Evolutionary conservation across 805 yeast species (phyloP), one percentile per base, ranked within the genome.

Genomic region (Candida chauliodis): DNA sequence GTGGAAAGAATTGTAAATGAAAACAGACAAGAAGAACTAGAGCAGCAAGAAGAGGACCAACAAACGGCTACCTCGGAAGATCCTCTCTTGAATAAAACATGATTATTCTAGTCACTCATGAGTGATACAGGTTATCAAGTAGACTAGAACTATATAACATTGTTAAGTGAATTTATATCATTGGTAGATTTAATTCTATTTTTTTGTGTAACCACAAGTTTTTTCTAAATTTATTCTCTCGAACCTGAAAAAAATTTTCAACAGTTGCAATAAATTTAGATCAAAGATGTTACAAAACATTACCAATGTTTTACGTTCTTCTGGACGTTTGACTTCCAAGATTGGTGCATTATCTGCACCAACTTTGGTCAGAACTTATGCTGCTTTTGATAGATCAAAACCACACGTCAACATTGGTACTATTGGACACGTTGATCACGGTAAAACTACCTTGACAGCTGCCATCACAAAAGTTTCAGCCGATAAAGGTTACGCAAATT

Each of bases 351-450:
- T 14, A 8, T 7, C 16, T n/a, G 54, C 54, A 34, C 59, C 64
- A 23, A 40, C 59, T 33, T 47, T 60, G 23, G 46, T 50, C 46
- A 63, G 73, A 59, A 33, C 55, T 11, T 67, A 67, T 48, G 95
- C 95, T 46, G 76, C 91, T 35, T 93, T 91, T 63, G 85, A 84
- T 67, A 91, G 99, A 73, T 75, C 89, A 52, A 93, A 93, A 75
- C 98, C 98, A 35, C 98, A 91, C 63, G 82, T 91, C 53, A 91
- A 91, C 71, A 78, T 91, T 53, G 99, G 98, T 73, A 91, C 98
- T 62, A 91, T 91, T 64, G 98, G 98, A 52, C 98, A 91, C 67
- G 98, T 91, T 51, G 99, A 91, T 74, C 98, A 91, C 71, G 99
- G 99, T 69, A 91, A 91, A 73, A 90, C 98, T 55, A 90, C 98